phyloP scores from a whole-genome alignment of 441 rosid species.

The Eutrema salsugineum region DNA sequence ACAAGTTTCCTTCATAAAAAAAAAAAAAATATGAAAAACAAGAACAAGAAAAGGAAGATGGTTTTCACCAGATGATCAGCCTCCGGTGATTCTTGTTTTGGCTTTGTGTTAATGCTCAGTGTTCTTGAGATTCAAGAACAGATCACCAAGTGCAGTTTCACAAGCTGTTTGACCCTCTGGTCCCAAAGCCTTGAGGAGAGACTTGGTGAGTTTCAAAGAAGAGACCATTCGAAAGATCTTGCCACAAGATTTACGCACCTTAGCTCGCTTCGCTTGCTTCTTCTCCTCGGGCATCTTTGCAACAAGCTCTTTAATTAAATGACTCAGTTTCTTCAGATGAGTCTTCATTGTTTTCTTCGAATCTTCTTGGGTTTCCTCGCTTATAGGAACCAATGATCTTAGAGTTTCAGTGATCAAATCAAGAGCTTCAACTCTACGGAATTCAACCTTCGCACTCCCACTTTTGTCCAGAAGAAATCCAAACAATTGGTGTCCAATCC shows the following conservation, averaged over 20 bases:
- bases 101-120: conserved; percentile 11
- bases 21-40: not conserved
- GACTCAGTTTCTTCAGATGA: conserved; percentile 48
- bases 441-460: conserved; percentile 58
- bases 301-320: conserved; percentile 52
- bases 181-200: conserved; percentile 55
- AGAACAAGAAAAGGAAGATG: not conserved
- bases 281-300: conserved; percentile 62
- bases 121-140: conserved; percentile 55
- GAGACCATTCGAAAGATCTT: conserved; percentile 62
- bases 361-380: conserved; percentile 31
- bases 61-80: conserved; percentile 15
- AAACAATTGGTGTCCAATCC: conserved; percentile 65
- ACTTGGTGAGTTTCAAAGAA: conserved; percentile 43
- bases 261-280: conserved; percentile 70
- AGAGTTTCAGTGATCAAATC: conserved; percentile 69
- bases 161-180: conserved; percentile 61
- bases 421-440: conserved; percentile 75
- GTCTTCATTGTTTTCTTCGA: conserved; percentile 53
- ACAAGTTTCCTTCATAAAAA: conserved; percentile 7
- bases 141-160: conserved; percentile 64
- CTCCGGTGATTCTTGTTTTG: not conserved
- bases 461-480: conserved; percentile 67
- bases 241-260: conserved; percentile 67
- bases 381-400: conserved; percentile 49